Conservation (phyloP, 2,329 filamentous ascomycete genomes). For the Claviceps lovelessii region DNA sequence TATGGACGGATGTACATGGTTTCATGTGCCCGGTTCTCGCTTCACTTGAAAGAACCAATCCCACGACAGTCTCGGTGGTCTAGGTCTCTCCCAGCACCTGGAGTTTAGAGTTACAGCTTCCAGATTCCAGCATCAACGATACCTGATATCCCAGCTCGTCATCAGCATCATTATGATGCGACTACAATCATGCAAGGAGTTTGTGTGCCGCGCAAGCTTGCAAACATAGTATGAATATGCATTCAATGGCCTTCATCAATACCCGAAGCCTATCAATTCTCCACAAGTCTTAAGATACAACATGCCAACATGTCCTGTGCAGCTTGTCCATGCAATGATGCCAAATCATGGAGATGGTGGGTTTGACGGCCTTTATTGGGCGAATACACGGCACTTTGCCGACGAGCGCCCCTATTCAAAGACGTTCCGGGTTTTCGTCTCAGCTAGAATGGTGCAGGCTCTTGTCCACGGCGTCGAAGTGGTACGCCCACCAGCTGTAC, state of each 20-base stretch:
- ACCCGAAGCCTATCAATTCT: not conserved
- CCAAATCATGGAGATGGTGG: not conserved
- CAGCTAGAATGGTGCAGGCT: not conserved
- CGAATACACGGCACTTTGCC: not conserved
- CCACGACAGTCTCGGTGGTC: not conserved
- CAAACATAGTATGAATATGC: not conserved
- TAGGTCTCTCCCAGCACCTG: not conserved
- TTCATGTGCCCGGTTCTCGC: not conserved
- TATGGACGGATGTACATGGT: not conserved
- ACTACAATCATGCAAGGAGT: not conserved
- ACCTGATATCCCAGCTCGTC: not conserved
- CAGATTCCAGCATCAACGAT: not conserved
- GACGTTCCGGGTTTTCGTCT: not conserved
- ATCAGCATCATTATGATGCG: not conserved
- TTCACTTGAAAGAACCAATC: not conserved
- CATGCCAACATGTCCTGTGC: not conserved
- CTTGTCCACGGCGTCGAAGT: not conserved
- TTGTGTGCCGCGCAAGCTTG: not conserved
- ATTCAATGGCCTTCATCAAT: not conserved
- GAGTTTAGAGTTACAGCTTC: not conserved
- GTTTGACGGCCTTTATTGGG: not conserved
- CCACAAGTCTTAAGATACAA: not conserved
- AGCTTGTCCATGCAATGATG: not conserved
- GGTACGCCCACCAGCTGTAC: not conserved
- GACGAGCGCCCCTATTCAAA: not conserved